Conservation (phyloP, 805 yeast genomes). For the Candida schatavii region DNA sequence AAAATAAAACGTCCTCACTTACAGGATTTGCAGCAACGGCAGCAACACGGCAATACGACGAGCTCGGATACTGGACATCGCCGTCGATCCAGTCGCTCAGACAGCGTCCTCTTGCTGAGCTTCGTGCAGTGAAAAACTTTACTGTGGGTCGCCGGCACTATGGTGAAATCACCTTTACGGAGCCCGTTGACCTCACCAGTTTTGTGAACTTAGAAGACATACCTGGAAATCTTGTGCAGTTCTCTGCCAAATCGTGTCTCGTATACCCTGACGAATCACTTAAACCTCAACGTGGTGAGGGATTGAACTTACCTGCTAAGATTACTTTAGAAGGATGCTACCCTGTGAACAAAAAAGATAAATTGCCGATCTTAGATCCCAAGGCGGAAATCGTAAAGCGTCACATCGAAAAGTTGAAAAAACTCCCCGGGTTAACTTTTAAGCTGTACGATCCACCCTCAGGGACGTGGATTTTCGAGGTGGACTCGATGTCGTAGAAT, state of each 20-base stretch:
- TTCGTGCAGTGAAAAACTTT: constrained; percentile 61
- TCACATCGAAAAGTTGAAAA: constrained; percentile 67
- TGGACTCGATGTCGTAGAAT: constrained; percentile 31
- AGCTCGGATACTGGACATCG: constrained; percentile 82
- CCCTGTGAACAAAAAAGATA: constrained; percentile 72
- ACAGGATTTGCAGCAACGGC: constrained; percentile 1
- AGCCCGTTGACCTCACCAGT: constrained; percentile 80
- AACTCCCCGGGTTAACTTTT: constrained; percentile 58
- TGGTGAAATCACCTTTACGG: constrained; percentile 74
- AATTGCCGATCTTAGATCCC: constrained; percentile 72
- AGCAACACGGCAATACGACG: constrained; percentile 41
- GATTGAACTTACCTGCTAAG: constrained; percentile 73
- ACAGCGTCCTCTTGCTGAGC: constrained; percentile 56
- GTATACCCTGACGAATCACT: constrained; percentile 68
- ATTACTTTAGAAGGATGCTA: constrained; percentile 77
- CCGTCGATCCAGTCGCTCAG: constrained; percentile 70
- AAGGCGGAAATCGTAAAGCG: constrained; percentile 65
- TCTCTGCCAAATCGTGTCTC: constrained; percentile 57
- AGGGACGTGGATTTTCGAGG: constrained; percentile 68
- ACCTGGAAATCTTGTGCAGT: constrained; percentile 61
- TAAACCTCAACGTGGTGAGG: constrained; percentile 72
- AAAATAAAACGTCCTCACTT: neutral
- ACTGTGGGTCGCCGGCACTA: constrained; percentile 74
- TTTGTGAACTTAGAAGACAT: constrained; percentile 59
- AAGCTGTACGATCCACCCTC: constrained; percentile 72